Evolutionary conservation across 2,329 filamentous ascomycete genomes (phyloP), one percentile per base, ranked within the genome.

Genomic region (Cryphonectria japonica): DNA sequence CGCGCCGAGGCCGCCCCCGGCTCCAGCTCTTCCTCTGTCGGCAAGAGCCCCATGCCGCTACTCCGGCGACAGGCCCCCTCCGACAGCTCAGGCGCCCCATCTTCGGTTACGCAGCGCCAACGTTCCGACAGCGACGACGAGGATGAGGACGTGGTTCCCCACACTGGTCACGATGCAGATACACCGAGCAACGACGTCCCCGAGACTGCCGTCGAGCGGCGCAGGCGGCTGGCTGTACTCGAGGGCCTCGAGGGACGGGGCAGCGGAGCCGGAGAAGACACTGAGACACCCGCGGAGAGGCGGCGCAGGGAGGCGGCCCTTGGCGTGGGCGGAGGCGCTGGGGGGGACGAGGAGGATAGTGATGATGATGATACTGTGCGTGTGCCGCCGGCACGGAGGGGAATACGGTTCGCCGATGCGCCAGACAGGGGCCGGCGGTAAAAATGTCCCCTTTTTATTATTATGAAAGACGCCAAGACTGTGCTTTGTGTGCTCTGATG

Each of bases 281-380:
- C 82, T 46, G 93, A 95, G 80, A 94, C 92, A 0, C 90, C 92
- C 0, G 93, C 92, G 0, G 93, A 95, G 79, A 85, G 91, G 70
- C 86, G 92, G 57, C 85, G 93, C 68, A 87, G 93, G 75, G 89
- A 94, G 76, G 92, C 92, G 0, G 93, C 93, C 0, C 82, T 95
- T 1, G 92, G 92, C 13, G 83, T 92, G 72, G 77, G 79, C 9
- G 79, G 78, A 2, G 63, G 43, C 3, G 61, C 61, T 11, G 37
- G 39, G 11, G 80, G 79, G 0, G 83, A 82, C 26, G 85, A 83
- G 62, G 84, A 85, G 69, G 83, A 84, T 69, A 87, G 84, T 69
- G 85, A 90, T 46, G 89, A 90, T 34, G 88, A 89, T 71, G 86
- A 88, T 73, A 86, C 82, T 37, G 83, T 85, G 65, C 78, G 87